phyloP scores from a whole-genome alignment of 352 stramenopile species.

The Ochromonadaceae sp. region DNA sequence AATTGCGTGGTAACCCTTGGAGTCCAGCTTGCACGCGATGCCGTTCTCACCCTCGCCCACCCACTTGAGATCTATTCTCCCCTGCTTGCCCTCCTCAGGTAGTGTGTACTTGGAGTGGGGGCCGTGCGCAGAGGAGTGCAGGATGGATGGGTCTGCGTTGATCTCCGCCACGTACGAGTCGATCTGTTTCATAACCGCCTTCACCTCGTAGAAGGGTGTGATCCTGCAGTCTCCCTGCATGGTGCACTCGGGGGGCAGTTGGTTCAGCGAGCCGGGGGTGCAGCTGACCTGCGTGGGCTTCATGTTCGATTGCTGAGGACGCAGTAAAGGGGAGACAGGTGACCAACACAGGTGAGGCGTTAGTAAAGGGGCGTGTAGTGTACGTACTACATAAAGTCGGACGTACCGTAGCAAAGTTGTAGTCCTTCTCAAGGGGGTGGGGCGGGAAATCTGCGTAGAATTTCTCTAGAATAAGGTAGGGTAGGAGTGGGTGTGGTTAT shows the following conservation, averaged over 20 bases:
- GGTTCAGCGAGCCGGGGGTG: conserved; percentile 37
- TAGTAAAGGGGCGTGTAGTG: no score
- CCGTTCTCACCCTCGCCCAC: conserved; percentile 46
- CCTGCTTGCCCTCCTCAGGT: conserved; percentile 47
- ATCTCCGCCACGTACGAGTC: conserved; percentile 58
- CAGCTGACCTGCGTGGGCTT: conserved; percentile 53
- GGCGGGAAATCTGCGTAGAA: conserved; percentile 72
- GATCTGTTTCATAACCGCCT: conserved; percentile 42
- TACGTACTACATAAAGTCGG: no score
- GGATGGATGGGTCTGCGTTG: conserved; percentile 55
- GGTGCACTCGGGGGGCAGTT: conserved; percentile 64
- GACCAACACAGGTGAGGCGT: no score
- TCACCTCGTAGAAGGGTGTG: conserved; percentile 74
- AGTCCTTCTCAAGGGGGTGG: conserved; percentile 55
- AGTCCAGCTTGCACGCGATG: conserved; percentile 69
- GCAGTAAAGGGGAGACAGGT: no score
- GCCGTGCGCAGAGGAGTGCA: conserved; percentile 40
- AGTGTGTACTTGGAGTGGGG: conserved; percentile 74
- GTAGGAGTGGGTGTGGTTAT: no score
- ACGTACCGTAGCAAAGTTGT: conserved; percentile 75
- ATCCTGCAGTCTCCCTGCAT: conserved; percentile 69
- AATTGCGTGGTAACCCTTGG: conserved; percentile 61
- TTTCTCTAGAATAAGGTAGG: conserved; percentile 38
- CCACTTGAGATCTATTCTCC: conserved; percentile 68
- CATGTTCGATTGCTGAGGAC: conserved; percentile 50